Evolutionary conservation across 441 rosid genomes (phyloP), one percentile per base, ranked within the genome.

Genomic region (Manihot esculenta): DNA sequence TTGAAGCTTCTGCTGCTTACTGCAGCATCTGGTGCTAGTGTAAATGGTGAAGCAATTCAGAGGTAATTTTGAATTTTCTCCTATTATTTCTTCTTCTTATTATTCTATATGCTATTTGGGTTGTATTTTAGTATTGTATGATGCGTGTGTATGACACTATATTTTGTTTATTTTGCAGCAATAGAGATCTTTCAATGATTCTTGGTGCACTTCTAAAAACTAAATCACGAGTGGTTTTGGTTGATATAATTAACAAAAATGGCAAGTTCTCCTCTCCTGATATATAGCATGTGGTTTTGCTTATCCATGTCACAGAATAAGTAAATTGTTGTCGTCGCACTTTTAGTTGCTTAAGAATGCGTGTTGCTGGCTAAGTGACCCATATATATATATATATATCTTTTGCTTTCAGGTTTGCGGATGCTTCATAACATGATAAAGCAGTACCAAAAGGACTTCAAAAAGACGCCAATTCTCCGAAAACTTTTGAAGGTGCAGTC

Each of bases 401-500:
- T 30, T 47, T 77, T 42, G 49, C 68, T 76, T 81, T 75, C 81
- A 95, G 99, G 98, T 81, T 80, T 95, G 83, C 92, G 79, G 84
- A 92, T 92, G 99, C 89, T 94, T 51, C 99, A 94, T 81, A 94
- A 94, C 84, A 92, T 92, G 74, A 83, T 95, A 86, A 95, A 95
- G 83, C 93, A 87, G 86, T 89, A 91, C 69, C 83, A 97, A 78
- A 66, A 86, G 79, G 95, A 95, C 82, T 95, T 95, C 68, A 95
- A 91, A 70, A 95, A 90, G 93, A 95, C 85, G 62, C 99, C 99
- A 20, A 90, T 95, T 79, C 97, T 95, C 53, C 87, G 99, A 60
- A 95, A 95, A 85, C 97, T 95, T 85, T 84, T 95, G 72, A 95
- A 93, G 99, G 99, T 95, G 77, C 64, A n/a, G 51, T 56, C 53